Evolutionary conservation across 495 filamentous ascomycete genomes (phyloP), one percentile per base, ranked within the genome.

Genomic region (Margaritispora aquatica): DNA sequence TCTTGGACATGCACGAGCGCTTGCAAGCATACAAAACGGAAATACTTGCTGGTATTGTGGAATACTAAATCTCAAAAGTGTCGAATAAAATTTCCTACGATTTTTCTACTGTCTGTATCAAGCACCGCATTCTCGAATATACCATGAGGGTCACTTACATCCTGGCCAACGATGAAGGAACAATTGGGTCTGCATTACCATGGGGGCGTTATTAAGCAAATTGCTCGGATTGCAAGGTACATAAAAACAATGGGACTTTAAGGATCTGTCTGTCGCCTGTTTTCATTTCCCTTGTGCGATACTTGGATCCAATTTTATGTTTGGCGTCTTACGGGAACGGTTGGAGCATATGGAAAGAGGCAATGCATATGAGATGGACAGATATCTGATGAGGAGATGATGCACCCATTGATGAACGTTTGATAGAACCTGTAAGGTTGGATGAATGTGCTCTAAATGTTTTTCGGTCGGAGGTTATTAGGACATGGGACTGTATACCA

Each of bases 11-110:
- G 82, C 85, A 84, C 63, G 67, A 74, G 13, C 75, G 78, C 17
- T 74, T 92, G 31, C 71, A 77, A 47, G 63, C 58, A 15, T 82
- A 88, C 80, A 92, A 92, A 73, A 72, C 73, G 53, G 80, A 89
- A 48, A 90, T 92, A 48, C n/a, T 50, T 20, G 60, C 57, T 7
- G 59, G 59, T 4, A 63, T 62, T 22, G 38, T 62, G 0, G 58
- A 64, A 44, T 44, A 44, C 38, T 44, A n/a, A 44, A n/a, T n/a
- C n/a, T n/a, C n/a, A n/a, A n/a, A n/a, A n/a, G n/a, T n/a, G n/a
- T n/a, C n/a, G n/a, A n/a, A n/a, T n/a, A n/a, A n/a, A n/a, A n/a
- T n/a, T n/a, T n/a, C 19, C 38, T 44, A 44, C 38, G 38, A 44
- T 15, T 44, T 44, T 44, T 44, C 19, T 44, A 44, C 38, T 44